Evolutionary conservation across 139 green algal genomes (phyloP), one percentile per base, ranked within the genome.

Genomic region (Chlamydomonas schloesseri): DNA sequence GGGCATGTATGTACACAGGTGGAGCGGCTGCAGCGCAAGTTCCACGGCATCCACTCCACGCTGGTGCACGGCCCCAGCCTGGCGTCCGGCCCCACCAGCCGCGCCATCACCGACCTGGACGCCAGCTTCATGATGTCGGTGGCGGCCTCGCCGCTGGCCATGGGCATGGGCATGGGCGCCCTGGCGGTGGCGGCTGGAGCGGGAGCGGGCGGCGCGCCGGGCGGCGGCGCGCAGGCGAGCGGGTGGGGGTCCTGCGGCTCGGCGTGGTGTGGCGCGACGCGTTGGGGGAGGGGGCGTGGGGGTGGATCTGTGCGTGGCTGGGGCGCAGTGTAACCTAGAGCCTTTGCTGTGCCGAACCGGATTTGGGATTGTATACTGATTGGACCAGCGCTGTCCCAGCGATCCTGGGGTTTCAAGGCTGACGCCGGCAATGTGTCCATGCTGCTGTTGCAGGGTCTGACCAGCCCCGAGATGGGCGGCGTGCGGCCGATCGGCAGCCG

Each of bases 21-120:
- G 72, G 95, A 98, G 90, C 92, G 93, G 26, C 87, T 98, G 87
- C 96, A 98, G 90, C 90, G 91, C 80, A 98, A 98, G 91, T 98
- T 98, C 91, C 90, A 93, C 34, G 91, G 89, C 69, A 98, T 98
- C 83, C 96, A 98, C 91, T 90, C 84, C 67, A 98, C 95, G 21
- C 93, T 98, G 28, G 90, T 88, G 58, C 75, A 88, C 55, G 81
- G 81, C 15, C 69, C 81, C 11, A 80, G 69, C 9, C n/a, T 87
- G 50, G 64, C 79, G 13, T 85, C 65, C 11, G 64, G 65, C 0
- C 79, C 79, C 47, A 76, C 67, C 64, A 85, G 79, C 79, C 79
- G 79, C n/a, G 79, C 79, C 46, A 85, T 85, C 76, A 83, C 34
- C 21, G 79, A 85, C 64, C 79, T 85, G 79, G 79, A 85, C 29